Evolutionary conservation across 2,329 filamentous ascomycete species (phyloP), one percentile per base, ranked within the genome.

Genomic region (Ilyonectria robusta): DNA sequence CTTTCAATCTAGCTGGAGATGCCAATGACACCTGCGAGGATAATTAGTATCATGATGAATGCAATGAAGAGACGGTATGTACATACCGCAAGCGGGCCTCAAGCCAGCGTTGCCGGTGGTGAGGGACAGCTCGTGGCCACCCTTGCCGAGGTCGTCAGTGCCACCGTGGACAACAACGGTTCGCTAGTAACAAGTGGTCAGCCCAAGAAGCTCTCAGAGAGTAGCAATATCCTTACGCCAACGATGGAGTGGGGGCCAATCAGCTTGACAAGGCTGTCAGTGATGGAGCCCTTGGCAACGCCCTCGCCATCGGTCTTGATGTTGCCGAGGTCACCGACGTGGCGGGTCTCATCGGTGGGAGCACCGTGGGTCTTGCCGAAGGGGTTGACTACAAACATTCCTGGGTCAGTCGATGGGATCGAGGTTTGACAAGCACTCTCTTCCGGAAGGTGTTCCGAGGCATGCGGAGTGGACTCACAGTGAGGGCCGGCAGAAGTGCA

Each of bases 401-500:
- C n/a, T 48, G n/a, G 42, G 47, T 73, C 59, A 77, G 71, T 54
- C n/a, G 9, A 19, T 35, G 13, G 7, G 35, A 19, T n/a, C 37
- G 33, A 15, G 37, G 60, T 23, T 23, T 57, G 50, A 29, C 23
- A 21, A 37, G 55, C 10, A 47, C 37, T 26, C 26, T 26, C 26
- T 53, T 59, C 47, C 40, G 31, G 37, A 15, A 44, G 15, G 31
- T 6, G 15, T 46, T 21, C 7, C n/a, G 7, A 21, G 4, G 29
- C 10, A 60, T 42, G 53, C 33, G 51, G 59, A 42, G 42, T 51
- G 15, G 15, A 85, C 93, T 82, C 87, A 97, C 94, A 99, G 88
- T 99, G 96, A 84, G 96, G 95, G 61, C 96, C 96, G 75, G 96
- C 96, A 75, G 93, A 97, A 75, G 95, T 98, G 93, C 96, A 99